Base-by-base conservation (phyloP, 441 rosid genomes). In the Cnidoscolus chayamansa region DNA sequence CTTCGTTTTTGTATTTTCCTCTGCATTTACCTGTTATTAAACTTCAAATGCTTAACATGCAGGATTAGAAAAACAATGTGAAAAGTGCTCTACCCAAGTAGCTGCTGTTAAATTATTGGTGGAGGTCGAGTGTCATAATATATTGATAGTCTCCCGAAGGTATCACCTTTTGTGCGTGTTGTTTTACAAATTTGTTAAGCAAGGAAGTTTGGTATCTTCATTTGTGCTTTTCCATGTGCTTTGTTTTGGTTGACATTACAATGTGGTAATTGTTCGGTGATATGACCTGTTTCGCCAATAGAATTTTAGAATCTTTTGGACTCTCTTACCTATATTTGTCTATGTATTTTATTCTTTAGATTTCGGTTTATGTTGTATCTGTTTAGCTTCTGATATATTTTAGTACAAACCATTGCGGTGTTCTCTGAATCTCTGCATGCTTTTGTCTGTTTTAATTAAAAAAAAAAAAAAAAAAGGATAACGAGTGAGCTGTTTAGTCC, bases 31-130 rank as follows among this genome's bases (percentile, higher is more conserved):
- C 49, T 60, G 10, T 9, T 13, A 43, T 25, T 5, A 48, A 16
- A 65, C 66, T n/a, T 7, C 8, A 31, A 43, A 47, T 17, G 13
- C 63, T 66, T 37, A 19, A 2, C 65, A 19, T 78, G 76, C 84
- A 81, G 84, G 84, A 81, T 20, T 75, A 75, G 66, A 72, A 32
- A 25, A 20, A 63, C 45, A 7, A 17, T 13, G 2, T 25, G 45
- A 49, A 50, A 72, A 50, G 70, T 73, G 35, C 9, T 60, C 51
- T 10, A 9, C 67, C 63, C 31, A 3, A 25, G 32, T 63, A 49
- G 71, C 63, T 58, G 72, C 48, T 72, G 65, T 63, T 70, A 4
- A 56, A 40, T 62, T 72, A 32, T 19, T 20, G 11, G 62, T 10
- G 45, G 69, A 64, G 25, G 72, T 58, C 53, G 19, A n/a, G 64